These are phyloP conservation scores for Talaromyces sp. DNA, from an alignment of 2,329 filamentous ascomycete species.

Conservation along the genomic window DNA sequence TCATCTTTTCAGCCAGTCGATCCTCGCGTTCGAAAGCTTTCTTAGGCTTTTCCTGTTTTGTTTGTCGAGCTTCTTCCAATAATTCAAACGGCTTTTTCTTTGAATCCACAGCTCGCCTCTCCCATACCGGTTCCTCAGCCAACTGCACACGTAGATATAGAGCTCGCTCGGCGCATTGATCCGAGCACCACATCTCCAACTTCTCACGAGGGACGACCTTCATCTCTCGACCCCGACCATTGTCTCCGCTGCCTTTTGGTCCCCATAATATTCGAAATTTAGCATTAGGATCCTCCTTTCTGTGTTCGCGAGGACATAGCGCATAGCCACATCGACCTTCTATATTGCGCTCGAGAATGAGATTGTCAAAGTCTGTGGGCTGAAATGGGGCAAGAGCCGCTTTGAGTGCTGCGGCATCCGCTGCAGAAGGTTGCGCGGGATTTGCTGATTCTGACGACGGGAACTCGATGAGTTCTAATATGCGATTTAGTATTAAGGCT, in stretches of 20 bases:
- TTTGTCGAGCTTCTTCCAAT: slow-evolving; percentile 57
- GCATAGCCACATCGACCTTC: slow-evolving; percentile 78
- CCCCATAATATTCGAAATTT: slow-evolving; percentile 66
- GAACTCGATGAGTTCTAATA: slow-evolving; percentile 67
- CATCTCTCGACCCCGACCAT: slow-evolving; percentile 51
- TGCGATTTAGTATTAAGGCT: slow-evolving; percentile 65
- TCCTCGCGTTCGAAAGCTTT: slow-evolving; percentile 14
- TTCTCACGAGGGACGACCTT: slow-evolving; percentile 68
- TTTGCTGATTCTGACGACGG: slow-evolving; percentile 53
- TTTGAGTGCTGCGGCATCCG: slow-evolving; percentile 65
- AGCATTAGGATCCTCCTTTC: slow-evolving; percentile 54
- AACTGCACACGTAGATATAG: slow-evolving; percentile 88
- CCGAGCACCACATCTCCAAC: slow-evolving; percentile 82
- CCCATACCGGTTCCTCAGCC: slow-evolving; percentile 79
- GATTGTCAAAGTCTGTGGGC: slow-evolving; percentile 81
- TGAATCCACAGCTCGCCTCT: slow-evolving; percentile 56
- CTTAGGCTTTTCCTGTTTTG: slow-evolving; percentile 22
- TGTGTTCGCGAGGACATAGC: slow-evolving; percentile 67
- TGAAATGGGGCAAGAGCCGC: slow-evolving; percentile 69
- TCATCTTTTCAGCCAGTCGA: slow-evolving; percentile 23
- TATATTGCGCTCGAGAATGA: slow-evolving; percentile 85
- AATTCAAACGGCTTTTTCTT: slow-evolving; percentile 57
- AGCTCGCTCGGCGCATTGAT: slow-evolving; percentile 71
- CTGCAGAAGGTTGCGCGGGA: slow-evolving; percentile 51
- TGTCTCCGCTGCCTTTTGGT: slow-evolving; percentile 46